Evolutionary conservation across 2,329 filamentous ascomycete genomes (phyloP), one percentile per base, ranked within the genome.

Genomic region (Sordariomycetes sp.): DNA sequence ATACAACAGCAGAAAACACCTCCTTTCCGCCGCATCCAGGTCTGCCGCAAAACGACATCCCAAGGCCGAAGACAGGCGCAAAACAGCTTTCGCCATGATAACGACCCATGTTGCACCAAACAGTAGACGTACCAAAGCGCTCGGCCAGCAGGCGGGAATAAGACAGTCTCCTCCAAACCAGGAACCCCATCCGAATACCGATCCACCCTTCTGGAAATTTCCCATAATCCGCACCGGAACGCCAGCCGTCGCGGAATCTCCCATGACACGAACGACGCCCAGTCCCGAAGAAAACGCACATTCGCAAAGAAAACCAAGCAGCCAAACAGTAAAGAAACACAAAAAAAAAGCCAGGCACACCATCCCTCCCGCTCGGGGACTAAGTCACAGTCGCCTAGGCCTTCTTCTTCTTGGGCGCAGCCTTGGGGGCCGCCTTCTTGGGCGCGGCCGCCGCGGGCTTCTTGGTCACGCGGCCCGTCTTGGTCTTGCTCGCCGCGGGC

Each of bases 391-490:
- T 4, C 45, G 45, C 35, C 32, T 56, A 51, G 20, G 55, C 60
- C 50, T 62, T 62, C 61, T 65, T 65, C 60, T 62, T 61, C 56
- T 60, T 56, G 8, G 60, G 53, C 20, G 57, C 61, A 20, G 59
- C 57, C 62, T 63, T 63, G 20, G 57, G 59, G 34, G 74, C 48
- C 32, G 59, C 57, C 35, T 61, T 60, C 62, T 66, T 66, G 62
- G 67, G 65, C 22, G 64, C 59, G 51, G 61, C 57, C 24, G 64
- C 59, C 50, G 61, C 57, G 35, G 61, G 53, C 25, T 62, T 59
- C 64, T 67, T 66, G 58, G 61, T 60, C 8, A 59, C 60, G 61
- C 59, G 57, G 62, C 61, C 61, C 53, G 66, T 65, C 64, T 69
- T 67, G 36, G 65, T 64, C 54, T 22, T 20, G 45, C n/a, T 50